Percentiles rank a stretch among this genome's conserved stretches.
phyloP scores from a whole-genome alignment of 1,139 yeast genomes.

The Taiozyma sp. region DNA sequence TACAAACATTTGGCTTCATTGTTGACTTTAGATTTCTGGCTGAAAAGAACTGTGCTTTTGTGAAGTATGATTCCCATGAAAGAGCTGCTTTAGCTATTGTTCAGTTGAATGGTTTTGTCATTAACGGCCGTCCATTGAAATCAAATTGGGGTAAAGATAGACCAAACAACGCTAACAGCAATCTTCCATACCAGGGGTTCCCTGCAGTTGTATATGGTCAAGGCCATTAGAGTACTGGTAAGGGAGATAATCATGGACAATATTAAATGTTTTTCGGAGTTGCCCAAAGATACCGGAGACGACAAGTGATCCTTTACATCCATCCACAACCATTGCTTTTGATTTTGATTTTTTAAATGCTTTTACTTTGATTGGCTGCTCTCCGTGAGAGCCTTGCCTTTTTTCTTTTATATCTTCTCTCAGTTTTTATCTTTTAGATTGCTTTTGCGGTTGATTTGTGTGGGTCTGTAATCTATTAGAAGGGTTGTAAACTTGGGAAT shows the following conservation, averaged over 20 bases:
- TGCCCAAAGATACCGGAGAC: not conserved
- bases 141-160: constrained; percentile 87
- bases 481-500: not conserved
- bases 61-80: constrained; percentile 81
- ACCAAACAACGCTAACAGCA: constrained; percentile 26
- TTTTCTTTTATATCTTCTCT: not conserved
- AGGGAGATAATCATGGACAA: not conserved
- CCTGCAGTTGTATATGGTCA: constrained; percentile 31
- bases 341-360: not conserved
- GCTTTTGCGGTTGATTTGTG: not conserved
- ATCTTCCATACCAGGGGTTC: constrained; percentile 34
- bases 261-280: not conserved
- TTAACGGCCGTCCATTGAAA: constrained; percentile 76
- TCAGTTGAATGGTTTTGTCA: constrained; percentile 67
- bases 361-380: not conserved
- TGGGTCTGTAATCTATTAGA: not conserved
- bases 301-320: not conserved
- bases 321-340: not conserved
- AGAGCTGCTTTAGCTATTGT: constrained; percentile 86
- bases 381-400: not conserved
- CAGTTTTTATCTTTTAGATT: not conserved
- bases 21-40: constrained; percentile 79
- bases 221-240: constrained; percentile 7
- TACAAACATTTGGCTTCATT: constrained; percentile 78
- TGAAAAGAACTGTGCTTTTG: constrained; percentile 82